Conservation (phyloP, 257 asterid genomes). For the Solanum chmielewskii region DNA sequence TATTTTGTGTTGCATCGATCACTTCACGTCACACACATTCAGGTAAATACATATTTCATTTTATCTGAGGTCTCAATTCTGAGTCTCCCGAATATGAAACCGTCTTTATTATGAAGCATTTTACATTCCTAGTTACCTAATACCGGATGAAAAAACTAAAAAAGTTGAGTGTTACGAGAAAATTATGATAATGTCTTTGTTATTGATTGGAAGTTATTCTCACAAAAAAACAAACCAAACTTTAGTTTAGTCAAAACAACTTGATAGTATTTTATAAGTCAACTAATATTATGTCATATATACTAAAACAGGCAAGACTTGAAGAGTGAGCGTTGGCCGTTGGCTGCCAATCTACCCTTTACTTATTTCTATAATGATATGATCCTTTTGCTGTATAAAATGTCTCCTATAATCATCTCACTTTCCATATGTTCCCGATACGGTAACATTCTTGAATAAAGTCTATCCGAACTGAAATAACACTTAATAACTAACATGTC, state of each 20-base stretch:
- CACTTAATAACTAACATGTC: neutral
- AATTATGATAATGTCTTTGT: neutral
- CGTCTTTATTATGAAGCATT: fast-evolving
- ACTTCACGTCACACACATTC: neutral
- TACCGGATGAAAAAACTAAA: too few relatives aligned
- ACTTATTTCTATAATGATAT: neutral
- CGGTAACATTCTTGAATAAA: neutral
- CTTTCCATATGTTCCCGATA: neutral
- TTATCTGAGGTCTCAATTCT: neutral
- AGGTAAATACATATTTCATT: neutral
- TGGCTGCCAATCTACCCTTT: neutral
- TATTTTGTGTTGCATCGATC: neutral
- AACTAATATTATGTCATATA: neutral
- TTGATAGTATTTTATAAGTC: neutral
- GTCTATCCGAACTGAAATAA: neutral
- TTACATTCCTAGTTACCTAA: neutral
- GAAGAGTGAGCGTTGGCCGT: neutral
- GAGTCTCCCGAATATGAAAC: neutral
- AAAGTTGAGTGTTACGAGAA: neutral
- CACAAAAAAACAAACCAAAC: neutral
- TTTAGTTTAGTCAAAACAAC: neutral
- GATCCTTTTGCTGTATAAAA: neutral
- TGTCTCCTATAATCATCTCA: neutral
- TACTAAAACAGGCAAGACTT: neutral
- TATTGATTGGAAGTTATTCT: neutral